Percentiles rank a stretch among this genome's conserved stretches.
phyloP scores from a whole-genome alignment of 1,284 basidiomycete genomes.

The Termitomyces sp. region DNA sequence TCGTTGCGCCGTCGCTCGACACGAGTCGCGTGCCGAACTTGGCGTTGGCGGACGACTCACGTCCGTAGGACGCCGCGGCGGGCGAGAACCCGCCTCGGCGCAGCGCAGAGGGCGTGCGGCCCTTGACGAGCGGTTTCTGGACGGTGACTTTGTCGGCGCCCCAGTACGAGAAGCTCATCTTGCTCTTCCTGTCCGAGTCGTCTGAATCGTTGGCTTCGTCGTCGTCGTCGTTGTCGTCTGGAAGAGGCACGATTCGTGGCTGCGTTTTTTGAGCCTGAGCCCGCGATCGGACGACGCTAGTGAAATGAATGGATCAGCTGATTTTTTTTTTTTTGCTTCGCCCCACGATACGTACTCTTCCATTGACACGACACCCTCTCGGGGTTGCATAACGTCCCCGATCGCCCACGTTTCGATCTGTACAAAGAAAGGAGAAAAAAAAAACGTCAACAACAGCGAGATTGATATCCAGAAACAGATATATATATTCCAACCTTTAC shows the following conservation, averaged over 20 bases:
- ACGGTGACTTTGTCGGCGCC: slow-evolving; percentile 83
- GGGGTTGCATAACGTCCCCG: slow-evolving; percentile 64
- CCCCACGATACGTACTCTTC: slow-evolving; percentile 63
- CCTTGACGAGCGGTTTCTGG: slow-evolving; percentile 66
- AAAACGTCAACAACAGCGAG: slow-evolving; percentile 3
- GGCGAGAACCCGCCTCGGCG: slow-evolving; percentile 43
- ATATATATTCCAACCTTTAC: slow-evolving; percentile 53
- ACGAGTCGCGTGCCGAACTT: slow-evolving; percentile 77
- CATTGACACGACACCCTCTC: slow-evolving; percentile 75
- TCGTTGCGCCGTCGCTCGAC: slow-evolving; percentile 44
- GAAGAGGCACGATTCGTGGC: slow-evolving; percentile 67
- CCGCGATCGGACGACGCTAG: slow-evolving; percentile 66
- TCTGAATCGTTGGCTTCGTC: slow-evolving; percentile 65
- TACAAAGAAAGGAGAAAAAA: no score
- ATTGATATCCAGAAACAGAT: neutral
- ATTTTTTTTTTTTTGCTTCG: neutral
- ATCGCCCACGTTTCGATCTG: slow-evolving; percentile 90
- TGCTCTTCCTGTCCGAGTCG: slow-evolving; percentile 81
- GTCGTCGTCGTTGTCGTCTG: slow-evolving; percentile 60
- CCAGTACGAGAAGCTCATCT: slow-evolving; percentile 90
- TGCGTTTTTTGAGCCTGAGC: slow-evolving; percentile 58
- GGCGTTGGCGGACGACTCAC: slow-evolving; percentile 79
- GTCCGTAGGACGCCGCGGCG: slow-evolving; percentile 56
- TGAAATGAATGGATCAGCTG: neutral
- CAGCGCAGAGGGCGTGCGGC: slow-evolving; percentile 37